A percentile compares a stretch with the other conserved stretches of the same genome.
phyloP scores from a whole-genome alignment of 306 rosid genomes.

The Echinosophora koreensis region DNA sequence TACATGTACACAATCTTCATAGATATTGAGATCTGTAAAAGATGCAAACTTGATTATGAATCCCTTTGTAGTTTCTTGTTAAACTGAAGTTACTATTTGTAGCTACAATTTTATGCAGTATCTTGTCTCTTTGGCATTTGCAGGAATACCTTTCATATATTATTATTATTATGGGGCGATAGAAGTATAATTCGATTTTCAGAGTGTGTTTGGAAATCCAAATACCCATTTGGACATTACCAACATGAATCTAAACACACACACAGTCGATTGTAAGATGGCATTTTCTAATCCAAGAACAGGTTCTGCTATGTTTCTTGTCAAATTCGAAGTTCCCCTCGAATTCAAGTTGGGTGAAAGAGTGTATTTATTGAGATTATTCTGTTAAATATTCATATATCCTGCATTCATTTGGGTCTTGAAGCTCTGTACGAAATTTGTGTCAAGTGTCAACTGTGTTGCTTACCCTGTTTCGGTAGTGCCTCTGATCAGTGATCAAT shows the following conservation, averaged over 20 bases:
- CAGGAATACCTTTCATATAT: not conserved
- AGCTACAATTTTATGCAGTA: not conserved
- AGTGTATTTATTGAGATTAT: not conserved
- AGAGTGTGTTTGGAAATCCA: no score
- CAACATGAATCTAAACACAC: no score
- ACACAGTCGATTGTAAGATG: not conserved
- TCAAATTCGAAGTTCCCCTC: not conserved
- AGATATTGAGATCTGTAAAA: slow-evolving; percentile 35
- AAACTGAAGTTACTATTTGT: not conserved
- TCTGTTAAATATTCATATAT: not conserved
- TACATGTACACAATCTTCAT: slow-evolving; percentile 44
- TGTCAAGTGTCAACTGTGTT: not conserved
- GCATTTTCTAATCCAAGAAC: not conserved
- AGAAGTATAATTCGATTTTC: slow-evolving; percentile 8
- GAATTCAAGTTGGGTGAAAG: not conserved
- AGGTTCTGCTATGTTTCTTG: not conserved
- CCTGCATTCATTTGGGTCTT: not conserved
- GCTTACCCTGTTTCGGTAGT: not conserved
- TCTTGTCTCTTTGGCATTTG: not conserved
- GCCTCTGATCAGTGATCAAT: not conserved
- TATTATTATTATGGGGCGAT: not conserved
- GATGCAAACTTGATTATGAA: not conserved
- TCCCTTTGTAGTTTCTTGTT: not conserved
- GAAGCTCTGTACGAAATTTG: not conserved
- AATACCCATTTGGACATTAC: no score